Evolutionary conservation across 2,329 filamentous ascomycete species (phyloP).

Genomic region (Colletotrichum orchidophilum): DNA sequence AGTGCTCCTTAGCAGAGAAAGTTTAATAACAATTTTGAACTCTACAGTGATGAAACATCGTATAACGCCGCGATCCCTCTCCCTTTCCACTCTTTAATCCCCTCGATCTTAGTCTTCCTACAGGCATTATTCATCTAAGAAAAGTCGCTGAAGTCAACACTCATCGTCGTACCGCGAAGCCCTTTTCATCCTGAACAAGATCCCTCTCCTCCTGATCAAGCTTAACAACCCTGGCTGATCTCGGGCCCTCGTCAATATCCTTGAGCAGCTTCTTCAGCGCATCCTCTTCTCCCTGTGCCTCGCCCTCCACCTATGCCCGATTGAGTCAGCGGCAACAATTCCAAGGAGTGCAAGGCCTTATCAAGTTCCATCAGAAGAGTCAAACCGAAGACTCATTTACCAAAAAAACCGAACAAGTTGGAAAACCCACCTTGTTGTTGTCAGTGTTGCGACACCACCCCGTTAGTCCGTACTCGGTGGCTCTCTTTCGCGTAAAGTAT

Average conservation of each 20-base stretch:
- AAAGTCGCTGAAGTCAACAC: neutral
- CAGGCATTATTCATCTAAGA: neutral
- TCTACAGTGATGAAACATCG: neutral
- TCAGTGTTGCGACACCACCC: conserved; percentile 71
- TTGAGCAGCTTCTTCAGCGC: conserved; percentile 75
- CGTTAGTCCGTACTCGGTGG: conserved; percentile 59
- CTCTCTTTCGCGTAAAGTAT: conserved; percentile 64
- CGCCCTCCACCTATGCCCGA: conserved; percentile 78
- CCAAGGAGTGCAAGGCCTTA: neutral
- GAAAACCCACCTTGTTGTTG: conserved; percentile 59
- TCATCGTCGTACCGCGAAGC: conserved; percentile 65
- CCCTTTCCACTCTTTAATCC: neutral
- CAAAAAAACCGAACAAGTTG: neutral
- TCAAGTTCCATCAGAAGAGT: neutral
- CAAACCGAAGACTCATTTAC: neutral
- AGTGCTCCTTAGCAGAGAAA: neutral
- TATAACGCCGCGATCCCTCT: neutral
- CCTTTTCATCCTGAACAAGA: conserved; percentile 71
- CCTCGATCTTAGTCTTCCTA: neutral
- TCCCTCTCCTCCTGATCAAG: conserved; percentile 76
- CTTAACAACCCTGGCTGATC: conserved; percentile 75
- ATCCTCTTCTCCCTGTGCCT: conserved; percentile 80
- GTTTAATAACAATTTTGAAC: neutral
- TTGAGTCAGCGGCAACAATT: conserved; percentile 20
- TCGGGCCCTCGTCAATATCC: conserved; percentile 79